A percentile compares a stretch with the other conserved stretches of the same genome.
Conservation (phyloP, 1,284 basidiomycete genomes). For the Marasmius fiardii region DNA sequence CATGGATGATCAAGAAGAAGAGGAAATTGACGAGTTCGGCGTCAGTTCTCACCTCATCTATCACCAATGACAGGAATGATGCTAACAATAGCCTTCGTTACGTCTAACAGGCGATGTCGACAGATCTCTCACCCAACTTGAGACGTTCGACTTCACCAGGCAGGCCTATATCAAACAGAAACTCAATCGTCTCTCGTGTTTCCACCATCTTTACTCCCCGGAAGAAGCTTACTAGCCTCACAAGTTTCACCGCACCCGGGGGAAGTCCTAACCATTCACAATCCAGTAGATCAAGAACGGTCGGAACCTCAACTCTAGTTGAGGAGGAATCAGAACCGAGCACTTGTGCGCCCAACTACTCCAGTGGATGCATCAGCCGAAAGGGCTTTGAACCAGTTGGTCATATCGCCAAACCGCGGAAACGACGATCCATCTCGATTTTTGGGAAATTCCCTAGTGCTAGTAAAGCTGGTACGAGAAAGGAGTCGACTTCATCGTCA, state of each 20-base stretch:
- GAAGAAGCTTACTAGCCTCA: slow-evolving; percentile 4
- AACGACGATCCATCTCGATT: neutral
- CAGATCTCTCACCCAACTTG: neutral
- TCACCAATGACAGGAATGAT: neutral
- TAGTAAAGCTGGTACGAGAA: neutral
- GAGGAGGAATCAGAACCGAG: neutral
- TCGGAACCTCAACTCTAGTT: neutral
- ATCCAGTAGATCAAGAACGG: neutral
- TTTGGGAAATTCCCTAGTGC: neutral
- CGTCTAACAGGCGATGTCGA: neutral
- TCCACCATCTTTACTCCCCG: slow-evolving; percentile 12
- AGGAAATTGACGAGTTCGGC: neutral
- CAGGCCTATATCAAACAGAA: neutral
- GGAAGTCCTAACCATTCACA: neutral
- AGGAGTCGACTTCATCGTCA: neutral
- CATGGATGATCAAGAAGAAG: neutral
- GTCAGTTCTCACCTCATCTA: neutral
- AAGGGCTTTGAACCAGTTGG: slow-evolving; percentile 5
- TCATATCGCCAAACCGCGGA: neutral
- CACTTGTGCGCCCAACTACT: neutral
- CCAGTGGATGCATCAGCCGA: neutral
- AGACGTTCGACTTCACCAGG: neutral
- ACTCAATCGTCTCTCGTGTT: slow-evolving; percentile 9
- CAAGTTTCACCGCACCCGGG: neutral
- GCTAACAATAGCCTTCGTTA: neutral